phyloP scores from a whole-genome alignment of 2,329 filamentous ascomycete species.

The Scedosporium boydii region DNA sequence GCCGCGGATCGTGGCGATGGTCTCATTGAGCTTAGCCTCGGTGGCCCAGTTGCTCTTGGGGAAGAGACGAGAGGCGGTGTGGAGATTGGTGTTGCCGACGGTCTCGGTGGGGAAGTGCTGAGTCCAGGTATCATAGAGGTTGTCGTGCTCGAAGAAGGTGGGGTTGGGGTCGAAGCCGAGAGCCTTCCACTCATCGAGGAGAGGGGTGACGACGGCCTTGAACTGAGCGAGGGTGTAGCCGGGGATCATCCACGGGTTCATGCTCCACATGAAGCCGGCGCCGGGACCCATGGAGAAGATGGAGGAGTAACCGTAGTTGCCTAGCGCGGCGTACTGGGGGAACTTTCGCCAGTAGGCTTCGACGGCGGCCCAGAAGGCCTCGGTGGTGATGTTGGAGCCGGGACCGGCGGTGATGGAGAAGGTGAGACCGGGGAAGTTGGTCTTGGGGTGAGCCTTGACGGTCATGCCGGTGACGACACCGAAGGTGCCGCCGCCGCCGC shows the following conservation, averaged over 20 bases:
- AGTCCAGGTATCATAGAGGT: constrained; percentile 32
- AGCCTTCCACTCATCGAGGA: constrained; percentile 27
- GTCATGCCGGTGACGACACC: constrained; percentile 48
- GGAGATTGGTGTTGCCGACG: constrained; percentile 39
- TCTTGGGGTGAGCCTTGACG: constrained; percentile 36
- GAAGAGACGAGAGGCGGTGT: constrained; percentile 17
- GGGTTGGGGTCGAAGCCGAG: constrained; percentile 23
- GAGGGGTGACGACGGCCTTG: constrained; percentile 33
- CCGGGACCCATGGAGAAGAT: constrained; percentile 36
- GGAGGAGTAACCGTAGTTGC: constrained; percentile 38
- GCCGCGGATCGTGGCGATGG: constrained; percentile 14
- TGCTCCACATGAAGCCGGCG: constrained; percentile 17
- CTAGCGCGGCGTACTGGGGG: constrained; percentile 37
- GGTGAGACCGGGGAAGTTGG: constrained; percentile 30
- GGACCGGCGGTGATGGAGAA: constrained; percentile 27
- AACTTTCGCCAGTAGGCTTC: constrained; percentile 30
- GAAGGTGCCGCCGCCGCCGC: constrained; percentile 51
- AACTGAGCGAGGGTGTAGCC: constrained; percentile 33
- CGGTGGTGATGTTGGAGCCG: constrained; percentile 18
- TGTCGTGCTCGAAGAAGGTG: constrained; percentile 20
- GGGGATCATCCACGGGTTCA: constrained; percentile 34
- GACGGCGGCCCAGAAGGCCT: constrained; percentile 39
- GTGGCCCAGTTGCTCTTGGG: constrained; percentile 20
- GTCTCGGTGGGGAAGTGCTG: constrained; percentile 26
- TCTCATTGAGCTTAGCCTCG: constrained; percentile 21